Evolutionary conservation across 176 grass and related monocot species (phyloP).

Genomic region (Carex cristatella): DNA sequence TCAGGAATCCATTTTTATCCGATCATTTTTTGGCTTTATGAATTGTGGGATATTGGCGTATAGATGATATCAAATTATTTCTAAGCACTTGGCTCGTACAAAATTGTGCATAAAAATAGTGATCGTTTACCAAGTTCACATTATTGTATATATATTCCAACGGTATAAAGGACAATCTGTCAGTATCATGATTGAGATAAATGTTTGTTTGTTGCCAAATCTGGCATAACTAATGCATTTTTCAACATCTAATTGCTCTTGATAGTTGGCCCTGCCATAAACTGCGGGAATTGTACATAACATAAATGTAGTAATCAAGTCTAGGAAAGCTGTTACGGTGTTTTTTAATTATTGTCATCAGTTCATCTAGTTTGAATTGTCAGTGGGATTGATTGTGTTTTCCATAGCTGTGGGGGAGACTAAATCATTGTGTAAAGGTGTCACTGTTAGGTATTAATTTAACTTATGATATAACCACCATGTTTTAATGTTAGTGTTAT

Average conservation of each 20-base stretch:
- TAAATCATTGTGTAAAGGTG: neutral
- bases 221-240: neutral
- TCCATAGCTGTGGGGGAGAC: neutral
- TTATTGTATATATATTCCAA: neutral
- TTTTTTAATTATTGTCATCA: neutral
- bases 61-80: neutral
- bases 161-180: neutral
- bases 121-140: neutral
- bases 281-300: neutral
- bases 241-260: neutral
- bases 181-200: neutral
- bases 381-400: neutral
- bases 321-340: neutral
- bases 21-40: neutral
- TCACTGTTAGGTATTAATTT: neutral
- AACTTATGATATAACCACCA: conserved; percentile 15
- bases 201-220: neutral
- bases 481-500: neutral
- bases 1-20: neutral
- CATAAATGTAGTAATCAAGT: neutral
- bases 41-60: neutral
- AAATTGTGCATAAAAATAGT: neutral
- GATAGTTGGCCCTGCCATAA: neutral
- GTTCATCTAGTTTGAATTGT: neutral
- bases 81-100: neutral